Evolutionary conservation across 768 basidiomycete species (phyloP).

Genomic region (Crassisporium funariophilum): DNA sequence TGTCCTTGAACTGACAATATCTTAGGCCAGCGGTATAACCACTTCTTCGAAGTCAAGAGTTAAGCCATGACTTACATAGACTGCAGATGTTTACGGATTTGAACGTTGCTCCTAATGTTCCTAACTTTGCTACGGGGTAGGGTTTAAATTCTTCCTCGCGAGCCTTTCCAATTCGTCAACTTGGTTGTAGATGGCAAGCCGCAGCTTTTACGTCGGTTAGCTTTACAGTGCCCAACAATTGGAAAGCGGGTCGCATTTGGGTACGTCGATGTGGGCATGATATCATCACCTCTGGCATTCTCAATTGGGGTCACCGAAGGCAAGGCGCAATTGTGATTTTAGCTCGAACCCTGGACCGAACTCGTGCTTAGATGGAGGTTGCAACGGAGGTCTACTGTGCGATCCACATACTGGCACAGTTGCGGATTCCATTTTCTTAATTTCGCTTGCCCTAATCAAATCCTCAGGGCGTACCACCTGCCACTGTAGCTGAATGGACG

Average conservation of each 20-base stretch:
- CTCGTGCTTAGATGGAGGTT: constrained; percentile 66
- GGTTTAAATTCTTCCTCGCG: constrained; percentile 12
- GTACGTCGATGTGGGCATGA: constrained; percentile 21
- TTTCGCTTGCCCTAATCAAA: constrained; percentile 3
- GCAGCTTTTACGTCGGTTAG: constrained; percentile 36
- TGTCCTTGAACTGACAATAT: not conserved
- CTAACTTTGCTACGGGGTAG: constrained; percentile 50
- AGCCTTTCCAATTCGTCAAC: too few relatives aligned
- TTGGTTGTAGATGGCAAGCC: constrained; percentile 42
- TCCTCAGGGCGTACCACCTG: constrained; percentile 62
- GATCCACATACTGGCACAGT: constrained; percentile 53
- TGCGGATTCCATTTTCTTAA: constrained; percentile 11
- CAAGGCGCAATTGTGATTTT: constrained; percentile 66
- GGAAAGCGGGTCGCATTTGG: constrained; percentile 65
- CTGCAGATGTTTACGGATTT: constrained; percentile 64
- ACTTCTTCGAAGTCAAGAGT: not conserved
- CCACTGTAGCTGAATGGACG: constrained; percentile 71
- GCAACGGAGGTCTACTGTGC: constrained; percentile 68
- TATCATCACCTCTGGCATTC: not conserved
- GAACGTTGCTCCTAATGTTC: constrained; percentile 48
- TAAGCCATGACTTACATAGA: not conserved
- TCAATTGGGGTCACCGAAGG: constrained; percentile 43
- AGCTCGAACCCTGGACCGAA: constrained; percentile 51
- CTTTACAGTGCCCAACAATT: constrained; percentile 61
- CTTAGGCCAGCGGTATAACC: constrained; percentile 40